Conservation (phyloP, 2,329 filamentous ascomycete species). For the Fusarium stilboides region DNA sequence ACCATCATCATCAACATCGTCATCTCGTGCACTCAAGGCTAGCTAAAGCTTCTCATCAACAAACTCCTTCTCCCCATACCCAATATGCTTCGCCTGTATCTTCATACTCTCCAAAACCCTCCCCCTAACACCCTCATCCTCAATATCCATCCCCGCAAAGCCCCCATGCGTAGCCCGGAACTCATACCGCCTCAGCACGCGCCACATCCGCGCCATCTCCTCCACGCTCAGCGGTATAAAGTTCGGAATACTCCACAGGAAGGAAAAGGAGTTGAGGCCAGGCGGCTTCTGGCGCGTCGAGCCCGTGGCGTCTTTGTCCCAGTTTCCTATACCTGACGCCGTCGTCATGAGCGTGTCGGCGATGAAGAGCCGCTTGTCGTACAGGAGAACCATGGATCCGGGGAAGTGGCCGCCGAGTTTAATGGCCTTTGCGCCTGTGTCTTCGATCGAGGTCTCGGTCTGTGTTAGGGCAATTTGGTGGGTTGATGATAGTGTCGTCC, state of each 20-base stretch:
- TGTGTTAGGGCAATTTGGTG: conserved; percentile 64
- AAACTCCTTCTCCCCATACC: conserved; percentile 61
- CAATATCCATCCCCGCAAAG: conserved; percentile 75
- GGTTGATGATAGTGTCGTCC: conserved; percentile 69
- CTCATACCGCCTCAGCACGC: conserved; percentile 71
- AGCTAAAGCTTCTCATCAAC: conserved; percentile 48
- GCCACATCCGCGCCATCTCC: conserved; percentile 79
- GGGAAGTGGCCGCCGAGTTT: conserved; percentile 87
- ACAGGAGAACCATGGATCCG: conserved; percentile 78
- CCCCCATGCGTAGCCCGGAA: conserved; percentile 79
- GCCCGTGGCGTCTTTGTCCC: conserved; percentile 60
- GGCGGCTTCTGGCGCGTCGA: conserved; percentile 55
- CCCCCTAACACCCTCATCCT: conserved; percentile 69
- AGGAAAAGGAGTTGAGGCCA: conserved; percentile 71
- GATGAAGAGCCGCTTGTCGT: conserved; percentile 74
- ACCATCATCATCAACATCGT: background rate
- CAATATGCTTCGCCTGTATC: conserved; percentile 74
- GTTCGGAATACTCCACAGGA: conserved; percentile 85
- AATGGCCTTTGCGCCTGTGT: conserved; percentile 71
- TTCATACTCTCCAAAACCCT: conserved; percentile 83
- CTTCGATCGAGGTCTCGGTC: conserved; percentile 58
- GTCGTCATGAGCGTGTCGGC: conserved; percentile 84
- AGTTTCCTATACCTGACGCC: conserved; percentile 67
- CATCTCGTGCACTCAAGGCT: background rate
- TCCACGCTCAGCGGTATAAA: conserved; percentile 78